Evolutionary conservation across 352 stramenopile species (phyloP).

Genomic region (Globisporangium paroecandrum): DNA sequence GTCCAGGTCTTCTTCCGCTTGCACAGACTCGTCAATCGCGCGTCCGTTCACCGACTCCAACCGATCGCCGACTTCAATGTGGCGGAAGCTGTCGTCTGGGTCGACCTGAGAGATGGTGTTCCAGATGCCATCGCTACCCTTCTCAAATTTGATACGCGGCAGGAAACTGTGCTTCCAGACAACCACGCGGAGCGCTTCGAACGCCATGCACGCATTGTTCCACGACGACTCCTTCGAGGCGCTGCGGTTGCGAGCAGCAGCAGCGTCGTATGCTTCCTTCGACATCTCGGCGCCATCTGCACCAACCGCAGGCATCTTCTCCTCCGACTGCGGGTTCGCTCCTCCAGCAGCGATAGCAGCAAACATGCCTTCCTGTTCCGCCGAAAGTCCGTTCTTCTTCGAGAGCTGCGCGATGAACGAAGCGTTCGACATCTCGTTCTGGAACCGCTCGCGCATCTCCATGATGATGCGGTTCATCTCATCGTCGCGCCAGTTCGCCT

Average conservation of each 20-base stretch:
- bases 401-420: conserved; percentile 57
- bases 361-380: background rate
- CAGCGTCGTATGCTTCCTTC: conserved; percentile 25
- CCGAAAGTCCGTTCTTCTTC: conserved; percentile 45
- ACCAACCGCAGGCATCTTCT: conserved; percentile 41
- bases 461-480: conserved; percentile 91
- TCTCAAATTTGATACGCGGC: conserved; percentile 57
- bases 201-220: conserved; percentile 78
- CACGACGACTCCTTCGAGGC: conserved; percentile 76
- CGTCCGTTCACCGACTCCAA: conserved; percentile 79
- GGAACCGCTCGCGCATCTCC: conserved; percentile 84
- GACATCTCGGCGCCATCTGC: conserved; percentile 17
- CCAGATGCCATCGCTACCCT: conserved; percentile 49
- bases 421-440: conserved; percentile 72
- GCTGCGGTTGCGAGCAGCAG: conserved; percentile 33
- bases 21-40: conserved; percentile 52
- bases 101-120: conserved; percentile 69
- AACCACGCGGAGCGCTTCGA: conserved; percentile 74
- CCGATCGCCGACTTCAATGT: conserved; percentile 66
- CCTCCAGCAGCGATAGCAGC: background rate
- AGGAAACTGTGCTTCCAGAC: conserved; percentile 89
- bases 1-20: conserved; percentile 62
- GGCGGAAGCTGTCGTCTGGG: conserved; percentile 75
- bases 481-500: conserved; percentile 85
- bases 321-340: conserved; percentile 67